phyloP scores from a whole-genome alignment of 441 rosid species.

The Corymbia calophylla region DNA sequence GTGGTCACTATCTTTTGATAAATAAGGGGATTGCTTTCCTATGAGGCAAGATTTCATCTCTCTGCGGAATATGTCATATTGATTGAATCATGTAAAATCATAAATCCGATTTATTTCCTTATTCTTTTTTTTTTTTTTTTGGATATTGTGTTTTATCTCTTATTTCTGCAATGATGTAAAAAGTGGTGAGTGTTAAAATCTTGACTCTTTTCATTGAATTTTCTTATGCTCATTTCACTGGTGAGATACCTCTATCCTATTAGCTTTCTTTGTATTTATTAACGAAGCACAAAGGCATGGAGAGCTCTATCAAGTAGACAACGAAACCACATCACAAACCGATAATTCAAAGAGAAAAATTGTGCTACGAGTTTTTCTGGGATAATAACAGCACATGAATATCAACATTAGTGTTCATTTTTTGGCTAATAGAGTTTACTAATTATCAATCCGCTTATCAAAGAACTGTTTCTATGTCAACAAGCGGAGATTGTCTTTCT shows the following conservation, averaged over 20 bases:
- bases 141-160: too few species aligned
- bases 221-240: not conserved
- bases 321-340: not conserved
- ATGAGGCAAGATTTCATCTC: too few species aligned
- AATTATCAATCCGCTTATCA: not conserved
- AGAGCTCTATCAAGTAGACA: not conserved
- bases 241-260: not conserved
- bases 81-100: accelerated
- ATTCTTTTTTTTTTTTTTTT: accelerated
- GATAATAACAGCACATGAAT: too few species aligned
- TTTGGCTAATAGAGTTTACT: not conserved
- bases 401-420: too few species aligned
- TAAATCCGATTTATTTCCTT: too few species aligned
- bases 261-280: not conserved
- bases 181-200: not conserved
- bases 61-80: accelerated
- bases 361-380: too few species aligned
- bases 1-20: not conserved
- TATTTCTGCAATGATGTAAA: too few species aligned
- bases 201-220: not conserved
- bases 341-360: not conserved
- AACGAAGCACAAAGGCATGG: not conserved
- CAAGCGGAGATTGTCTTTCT: not conserved
- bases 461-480: not conserved
- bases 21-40: not conserved